phyloP scores from a whole-genome alignment of 129 eudicot genomes.

The Flaveria robusta region DNA sequence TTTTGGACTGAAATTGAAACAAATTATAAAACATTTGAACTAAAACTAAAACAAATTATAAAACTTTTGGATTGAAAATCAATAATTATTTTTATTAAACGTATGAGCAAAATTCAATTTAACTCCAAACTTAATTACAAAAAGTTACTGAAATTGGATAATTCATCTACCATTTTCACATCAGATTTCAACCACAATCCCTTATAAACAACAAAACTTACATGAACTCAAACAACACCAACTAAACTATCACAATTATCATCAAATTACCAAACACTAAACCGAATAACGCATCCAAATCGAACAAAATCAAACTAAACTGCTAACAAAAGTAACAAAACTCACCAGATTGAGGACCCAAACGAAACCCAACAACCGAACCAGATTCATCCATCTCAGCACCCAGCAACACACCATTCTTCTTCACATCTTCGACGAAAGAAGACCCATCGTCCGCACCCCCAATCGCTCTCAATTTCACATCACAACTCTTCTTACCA shows the following conservation, averaged over 20 bases:
- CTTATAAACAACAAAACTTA: neutral
- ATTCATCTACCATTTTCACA: neutral
- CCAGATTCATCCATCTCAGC: constrained; percentile 64
- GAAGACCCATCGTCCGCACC: constrained; percentile 49
- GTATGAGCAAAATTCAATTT: too few species aligned
- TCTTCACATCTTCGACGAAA: constrained; percentile 28
- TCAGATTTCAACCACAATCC: neutral
- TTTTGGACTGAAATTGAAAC: too few species aligned
- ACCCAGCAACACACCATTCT: constrained; percentile 58
- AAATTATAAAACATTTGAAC: too few species aligned
- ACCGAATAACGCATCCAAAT: neutral
- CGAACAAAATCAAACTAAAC: neutral
- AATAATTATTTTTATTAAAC: too few species aligned
- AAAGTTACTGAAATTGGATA: neutral
- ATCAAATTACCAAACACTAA: neutral
- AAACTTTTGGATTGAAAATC: too few species aligned
- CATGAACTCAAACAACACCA: neutral
- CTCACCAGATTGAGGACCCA: constrained; percentile 64
- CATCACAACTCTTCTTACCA: constrained; percentile 24
- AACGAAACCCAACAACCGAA: constrained; percentile 67
- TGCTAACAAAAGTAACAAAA: neutral
- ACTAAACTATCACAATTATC: neutral
- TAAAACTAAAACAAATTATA: too few species aligned
- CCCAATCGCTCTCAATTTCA: constrained; percentile 24
- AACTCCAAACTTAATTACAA: neutral